A percentile compares a stretch with the other conserved stretches of the same genome.
Conservation (phyloP, 1,139 yeast genomes). For the Saccharomyces hybrid region DNA sequence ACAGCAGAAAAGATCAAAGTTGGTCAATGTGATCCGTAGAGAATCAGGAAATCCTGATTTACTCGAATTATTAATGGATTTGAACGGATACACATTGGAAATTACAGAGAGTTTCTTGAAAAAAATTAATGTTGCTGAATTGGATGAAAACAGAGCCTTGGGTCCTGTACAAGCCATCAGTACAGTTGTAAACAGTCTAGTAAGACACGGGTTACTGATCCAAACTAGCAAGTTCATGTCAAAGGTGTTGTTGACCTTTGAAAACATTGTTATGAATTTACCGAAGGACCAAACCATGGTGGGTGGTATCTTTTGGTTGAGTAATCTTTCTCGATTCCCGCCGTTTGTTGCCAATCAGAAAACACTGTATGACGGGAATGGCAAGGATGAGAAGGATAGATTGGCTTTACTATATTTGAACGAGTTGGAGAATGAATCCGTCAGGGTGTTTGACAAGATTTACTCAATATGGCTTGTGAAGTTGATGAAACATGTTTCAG, state of each 20-base stretch:
- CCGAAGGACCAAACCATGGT: conserved; percentile 79
- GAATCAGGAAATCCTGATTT: not conserved
- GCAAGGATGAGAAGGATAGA: conserved; percentile 34
- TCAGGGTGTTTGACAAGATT: not conserved
- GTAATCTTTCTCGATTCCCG: conserved; percentile 88
- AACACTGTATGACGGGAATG: conserved; percentile 43
- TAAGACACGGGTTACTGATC: conserved; percentile 2
- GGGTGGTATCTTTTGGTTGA: conserved; percentile 94
- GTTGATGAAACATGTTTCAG: not conserved
- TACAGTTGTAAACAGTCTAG: conserved; percentile 66
- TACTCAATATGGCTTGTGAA: not conserved
- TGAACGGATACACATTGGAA: conserved; percentile 65
- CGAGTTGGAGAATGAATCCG: not conserved
- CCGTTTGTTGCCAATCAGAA: conserved; percentile 52
- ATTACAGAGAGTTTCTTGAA: conserved; percentile 77
- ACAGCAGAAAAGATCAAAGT: not conserved
- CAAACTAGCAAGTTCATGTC: not conserved
- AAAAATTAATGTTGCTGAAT: conserved; percentile 77
- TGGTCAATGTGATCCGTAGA: not conserved
- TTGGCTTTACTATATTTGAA: not conserved
- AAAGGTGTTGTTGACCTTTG: conserved; percentile 45
- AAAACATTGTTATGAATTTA: conserved; percentile 56
- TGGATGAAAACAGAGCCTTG: conserved; percentile 75
- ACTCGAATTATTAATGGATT: conserved; percentile 23
- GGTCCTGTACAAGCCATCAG: conserved; percentile 93